Percentiles rank a stretch among this genome's conserved stretches.
Evolutionary conservation across 805 yeast species (phyloP).

Genomic region (Saccharomycopsis sp.): DNA sequence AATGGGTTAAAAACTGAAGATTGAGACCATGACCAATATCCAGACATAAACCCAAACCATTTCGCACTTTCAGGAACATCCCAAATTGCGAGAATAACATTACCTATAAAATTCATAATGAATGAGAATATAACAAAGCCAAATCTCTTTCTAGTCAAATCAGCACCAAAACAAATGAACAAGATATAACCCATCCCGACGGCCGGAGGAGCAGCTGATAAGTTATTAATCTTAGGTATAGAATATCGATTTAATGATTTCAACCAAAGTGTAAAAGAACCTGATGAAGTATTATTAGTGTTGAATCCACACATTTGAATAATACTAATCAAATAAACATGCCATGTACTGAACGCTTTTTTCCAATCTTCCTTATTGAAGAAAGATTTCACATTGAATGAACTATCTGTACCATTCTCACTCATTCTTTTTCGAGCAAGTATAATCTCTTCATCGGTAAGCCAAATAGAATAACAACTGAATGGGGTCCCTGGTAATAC

Average conservation of each 20-base stretch:
- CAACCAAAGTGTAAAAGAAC: conserved; percentile 59
- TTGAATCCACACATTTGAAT: conserved; percentile 59
- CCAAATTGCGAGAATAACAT: conserved; percentile 52
- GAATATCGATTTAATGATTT: conserved; percentile 39
- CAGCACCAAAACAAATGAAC: conserved; percentile 42
- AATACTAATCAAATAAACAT: conserved; percentile 47
- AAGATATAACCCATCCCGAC: conserved; percentile 47
- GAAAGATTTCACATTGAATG: conserved; percentile 29
- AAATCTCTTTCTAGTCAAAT: conserved; percentile 44
- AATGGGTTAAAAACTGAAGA: conserved; percentile 56
- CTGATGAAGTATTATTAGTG: conserved; percentile 49
- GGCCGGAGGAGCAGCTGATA: conserved; percentile 51
- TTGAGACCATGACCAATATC: conserved; percentile 56
- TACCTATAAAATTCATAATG: conserved; percentile 47
- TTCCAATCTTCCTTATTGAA: conserved; percentile 41
- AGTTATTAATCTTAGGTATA: conserved; percentile 39
- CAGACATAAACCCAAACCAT: conserved; percentile 57
- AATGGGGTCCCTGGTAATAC: conserved; percentile 59
- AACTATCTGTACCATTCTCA: conserved; percentile 26
- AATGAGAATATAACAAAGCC: conserved; percentile 47
- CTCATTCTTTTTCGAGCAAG: conserved; percentile 42
- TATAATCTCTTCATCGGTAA: conserved; percentile 52
- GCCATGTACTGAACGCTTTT: conserved; percentile 44
- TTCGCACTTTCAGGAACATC: conserved; percentile 49
- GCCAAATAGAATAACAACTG: conserved; percentile 45